phyloP scores from a whole-genome alignment of 306 rosid genomes.

The Sechiopsis laciniata region DNA sequence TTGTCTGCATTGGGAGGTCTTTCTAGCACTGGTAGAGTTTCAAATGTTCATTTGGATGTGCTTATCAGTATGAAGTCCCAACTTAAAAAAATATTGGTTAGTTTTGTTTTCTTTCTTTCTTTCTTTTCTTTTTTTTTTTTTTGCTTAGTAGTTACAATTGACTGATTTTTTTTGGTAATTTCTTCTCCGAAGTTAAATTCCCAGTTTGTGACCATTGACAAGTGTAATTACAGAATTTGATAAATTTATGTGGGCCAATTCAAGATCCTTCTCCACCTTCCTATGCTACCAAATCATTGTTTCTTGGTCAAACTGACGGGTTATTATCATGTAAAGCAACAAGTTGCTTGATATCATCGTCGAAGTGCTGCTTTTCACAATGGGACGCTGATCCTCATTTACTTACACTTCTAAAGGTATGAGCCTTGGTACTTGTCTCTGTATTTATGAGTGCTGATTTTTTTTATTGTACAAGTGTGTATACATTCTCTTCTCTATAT shows the following conservation, averaged over 20 bases:
- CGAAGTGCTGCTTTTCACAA: conserved; percentile 74
- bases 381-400: conserved; percentile 70
- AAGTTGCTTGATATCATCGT: conserved; percentile 57
- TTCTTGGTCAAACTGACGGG: conserved; percentile 73
- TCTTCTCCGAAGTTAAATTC: conserved; percentile 18
- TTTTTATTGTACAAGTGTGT: background rate
- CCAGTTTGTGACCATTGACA: conserved; percentile 40
- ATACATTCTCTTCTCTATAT: background rate
- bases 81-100: conserved; percentile 79
- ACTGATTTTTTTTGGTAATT: conserved; percentile 18
- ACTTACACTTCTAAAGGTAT: conserved; percentile 77
- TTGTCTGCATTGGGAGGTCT: conserved; percentile 66
- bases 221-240: conserved; percentile 75
- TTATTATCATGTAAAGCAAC: conserved; percentile 72
- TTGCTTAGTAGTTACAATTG: conserved; percentile 14
- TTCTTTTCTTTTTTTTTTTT: conserved; percentile 24
- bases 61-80: conserved; percentile 61
- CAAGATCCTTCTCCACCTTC: conserved; percentile 94
- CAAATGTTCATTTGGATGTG: conserved; percentile 56
- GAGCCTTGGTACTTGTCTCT: conserved; percentile 14
- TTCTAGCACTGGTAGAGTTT: conserved; percentile 50
- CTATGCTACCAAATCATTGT: conserved; percentile 51
- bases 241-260: conserved; percentile 75
- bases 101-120: conserved; percentile 37
- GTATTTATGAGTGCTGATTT: background rate